phyloP scores from a whole-genome alignment of 2,329 filamentous ascomycete genomes.

The Clarireedia hainanense region DNA sequence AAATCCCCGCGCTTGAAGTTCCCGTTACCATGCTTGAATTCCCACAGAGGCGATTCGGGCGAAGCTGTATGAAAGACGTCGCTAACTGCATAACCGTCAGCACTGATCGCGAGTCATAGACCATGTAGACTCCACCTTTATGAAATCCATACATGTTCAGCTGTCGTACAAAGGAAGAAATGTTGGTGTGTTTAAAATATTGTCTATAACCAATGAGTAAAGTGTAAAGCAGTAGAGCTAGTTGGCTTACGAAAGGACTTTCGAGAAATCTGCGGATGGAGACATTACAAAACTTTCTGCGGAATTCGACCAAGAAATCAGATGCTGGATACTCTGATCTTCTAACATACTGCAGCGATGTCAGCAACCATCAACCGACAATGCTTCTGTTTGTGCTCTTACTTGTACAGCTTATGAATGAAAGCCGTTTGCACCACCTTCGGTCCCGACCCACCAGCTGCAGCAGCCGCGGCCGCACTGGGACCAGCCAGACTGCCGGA shows the following conservation, averaged over 20 bases:
- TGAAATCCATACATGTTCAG: constrained; percentile 99
- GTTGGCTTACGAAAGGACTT: constrained; percentile 80
- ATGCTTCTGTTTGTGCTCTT: constrained; percentile 31
- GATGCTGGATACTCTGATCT: constrained; percentile 82
- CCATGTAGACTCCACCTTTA: constrained; percentile 59
- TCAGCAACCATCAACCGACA: constrained; percentile 11
- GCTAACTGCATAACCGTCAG: constrained; percentile 58
- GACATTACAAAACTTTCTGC: constrained; percentile 99
- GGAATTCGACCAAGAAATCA: constrained; percentile 91
- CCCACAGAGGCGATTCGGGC: constrained; percentile 91
- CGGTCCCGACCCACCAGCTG: constrained; percentile 72
- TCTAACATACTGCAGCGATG: constrained; percentile 74
- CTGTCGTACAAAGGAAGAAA: constrained; percentile 95
- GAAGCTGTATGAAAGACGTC: constrained; percentile 96
- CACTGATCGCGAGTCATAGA: constrained; percentile 15
- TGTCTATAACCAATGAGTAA: constrained; percentile 48
- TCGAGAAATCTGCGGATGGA: constrained; percentile 93
- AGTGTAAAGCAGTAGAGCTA: not conserved
- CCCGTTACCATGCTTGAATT: constrained; percentile 96
- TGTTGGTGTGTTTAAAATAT: constrained; percentile 99
- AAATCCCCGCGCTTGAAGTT: constrained; percentile 95
- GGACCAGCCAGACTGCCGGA: constrained; percentile 25
- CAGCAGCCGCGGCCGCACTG: constrained; percentile 38
- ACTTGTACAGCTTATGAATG: constrained; percentile 99
- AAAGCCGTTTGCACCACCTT: constrained; percentile 98